Percentiles rank a stretch among this genome's conserved stretches.
Conservation (phyloP, 176 grass and related monocot species). For the Eremochloa ophiuroides region DNA sequence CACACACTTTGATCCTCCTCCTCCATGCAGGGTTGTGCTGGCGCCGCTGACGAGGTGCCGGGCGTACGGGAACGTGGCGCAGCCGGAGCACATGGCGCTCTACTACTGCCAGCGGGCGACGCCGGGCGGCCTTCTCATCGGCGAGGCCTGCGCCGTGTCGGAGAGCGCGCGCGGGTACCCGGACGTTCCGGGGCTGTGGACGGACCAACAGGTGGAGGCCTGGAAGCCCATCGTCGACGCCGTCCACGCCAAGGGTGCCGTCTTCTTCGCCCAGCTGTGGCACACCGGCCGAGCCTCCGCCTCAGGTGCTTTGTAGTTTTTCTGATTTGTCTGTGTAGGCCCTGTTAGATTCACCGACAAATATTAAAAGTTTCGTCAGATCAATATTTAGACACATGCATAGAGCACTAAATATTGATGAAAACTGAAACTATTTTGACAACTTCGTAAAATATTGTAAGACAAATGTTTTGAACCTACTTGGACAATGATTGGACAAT, state of each 20-base stretch:
- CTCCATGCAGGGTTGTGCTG: constrained; percentile 33
- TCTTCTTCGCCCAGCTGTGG: neutral
- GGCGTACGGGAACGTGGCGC: constrained; percentile 49
- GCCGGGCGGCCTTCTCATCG: neutral
- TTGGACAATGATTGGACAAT: too few species aligned
- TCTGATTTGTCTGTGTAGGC: too few species aligned
- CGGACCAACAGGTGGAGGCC: neutral
- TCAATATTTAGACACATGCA: too few species aligned
- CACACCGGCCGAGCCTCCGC: neutral
- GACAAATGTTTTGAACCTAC: too few species aligned
- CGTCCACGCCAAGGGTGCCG: neutral
- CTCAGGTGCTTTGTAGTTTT: neutral
- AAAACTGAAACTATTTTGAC: too few species aligned
- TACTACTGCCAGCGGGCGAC: neutral
- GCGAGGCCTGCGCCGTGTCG: neutral
- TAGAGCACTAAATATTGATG: too few species aligned
- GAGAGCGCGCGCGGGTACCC: neutral
- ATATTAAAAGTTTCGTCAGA: too few species aligned
- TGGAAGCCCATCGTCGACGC: neutral
- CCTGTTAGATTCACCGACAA: too few species aligned
- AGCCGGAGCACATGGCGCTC: constrained; percentile 24
- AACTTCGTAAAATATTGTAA: too few species aligned
- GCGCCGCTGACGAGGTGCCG: constrained; percentile 50
- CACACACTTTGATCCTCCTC: too few species aligned
- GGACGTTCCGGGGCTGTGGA: neutral